Evolutionary conservation across 2,329 filamentous ascomycete species (phyloP).

Genomic region (Botrytis galanthina): DNA sequence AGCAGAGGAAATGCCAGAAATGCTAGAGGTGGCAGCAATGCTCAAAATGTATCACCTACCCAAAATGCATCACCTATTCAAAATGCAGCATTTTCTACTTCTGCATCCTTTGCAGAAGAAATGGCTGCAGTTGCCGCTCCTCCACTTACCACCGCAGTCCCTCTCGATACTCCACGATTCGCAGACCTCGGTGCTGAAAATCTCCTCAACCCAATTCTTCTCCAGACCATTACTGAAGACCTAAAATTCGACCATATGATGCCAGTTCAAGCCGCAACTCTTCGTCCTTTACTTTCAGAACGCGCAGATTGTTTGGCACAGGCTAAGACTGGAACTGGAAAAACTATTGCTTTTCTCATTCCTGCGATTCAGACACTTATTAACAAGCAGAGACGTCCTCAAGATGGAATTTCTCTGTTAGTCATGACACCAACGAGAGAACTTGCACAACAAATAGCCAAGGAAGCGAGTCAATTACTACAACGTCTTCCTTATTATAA

Average conservation of each 20-base stretch:
- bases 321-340: conserved; percentile 95
- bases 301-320: conserved; percentile 77
- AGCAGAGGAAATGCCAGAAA: background rate
- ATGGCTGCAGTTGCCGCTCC: conserved; percentile 36
- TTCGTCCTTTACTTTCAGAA: conserved; percentile 68
- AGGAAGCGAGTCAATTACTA: conserved; percentile 59
- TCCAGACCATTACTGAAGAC: conserved; percentile 61
- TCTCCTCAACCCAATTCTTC: conserved; percentile 47
- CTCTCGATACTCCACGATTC: conserved; percentile 48
- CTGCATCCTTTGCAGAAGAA: conserved; percentile 11
- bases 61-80: conserved; percentile 4
- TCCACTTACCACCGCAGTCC: conserved; percentile 42
- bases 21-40: background rate
- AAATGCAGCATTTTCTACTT: conserved; percentile 3
- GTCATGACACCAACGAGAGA: conserved; percentile 79
- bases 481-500: conserved; percentile 40
- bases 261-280: conserved; percentile 82
- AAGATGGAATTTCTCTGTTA: conserved; percentile 57
- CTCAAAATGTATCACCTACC: background rate
- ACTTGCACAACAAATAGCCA: conserved; percentile 75
- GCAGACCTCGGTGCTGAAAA: conserved; percentile 45
- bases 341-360: conserved; percentile 89
- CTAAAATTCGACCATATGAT: conserved; percentile 87
- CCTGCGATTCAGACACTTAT: conserved; percentile 74
- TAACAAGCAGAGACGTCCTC: conserved; percentile 40